Percentiles rank a stretch among this genome's conserved stretches.
Evolutionary conservation across 495 filamentous ascomycete species (phyloP).

Genomic region (Podospora tetraspora): DNA sequence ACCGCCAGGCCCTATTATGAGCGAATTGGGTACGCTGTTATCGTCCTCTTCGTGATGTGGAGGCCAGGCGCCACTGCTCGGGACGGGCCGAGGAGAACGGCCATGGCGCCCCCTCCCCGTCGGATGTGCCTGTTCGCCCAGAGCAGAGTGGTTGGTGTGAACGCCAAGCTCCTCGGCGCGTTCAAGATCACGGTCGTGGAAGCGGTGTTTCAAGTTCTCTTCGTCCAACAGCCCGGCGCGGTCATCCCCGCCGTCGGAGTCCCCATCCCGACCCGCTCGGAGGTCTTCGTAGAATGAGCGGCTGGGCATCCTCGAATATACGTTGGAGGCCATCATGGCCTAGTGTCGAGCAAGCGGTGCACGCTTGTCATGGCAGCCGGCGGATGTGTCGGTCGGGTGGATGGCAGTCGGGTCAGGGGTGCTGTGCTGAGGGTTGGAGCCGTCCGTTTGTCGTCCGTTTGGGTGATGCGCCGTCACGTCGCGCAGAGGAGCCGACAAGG

Average conservation of each 20-base stretch:
- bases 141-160: constrained; percentile 57
- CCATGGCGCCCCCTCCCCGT: constrained; percentile 2
- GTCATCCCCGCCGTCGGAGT: constrained; percentile 59
- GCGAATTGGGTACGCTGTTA: constrained; percentile 86
- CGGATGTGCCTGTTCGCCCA: constrained; percentile 32
- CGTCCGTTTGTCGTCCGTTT: neutral
- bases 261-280: constrained; percentile 54
- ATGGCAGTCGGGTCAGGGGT: neutral
- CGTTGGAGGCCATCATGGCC: constrained; percentile 61
- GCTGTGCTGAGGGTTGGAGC: neutral
- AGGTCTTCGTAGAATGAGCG: constrained; percentile 70
- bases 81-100: constrained; percentile 11
- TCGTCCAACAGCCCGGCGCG: constrained; percentile 65
- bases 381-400: neutral
- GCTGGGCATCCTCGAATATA: constrained; percentile 59
- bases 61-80: constrained; percentile 28
- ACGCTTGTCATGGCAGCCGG: neutral
- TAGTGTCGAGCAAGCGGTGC: neutral
- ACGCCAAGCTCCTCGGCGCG: constrained; percentile 55
- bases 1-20: constrained; percentile 64
- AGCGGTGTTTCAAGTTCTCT: constrained; percentile 59
- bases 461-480: neutral
- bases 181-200: constrained; percentile 67
- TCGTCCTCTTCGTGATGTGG: constrained; percentile 66
- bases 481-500: neutral